Percentiles rank a stretch among this genome's conserved stretches.
These are phyloP conservation scores for Pichia sp. DNA, from an alignment of 1,139 yeast genomes.

Conservation along the genomic window DNA sequence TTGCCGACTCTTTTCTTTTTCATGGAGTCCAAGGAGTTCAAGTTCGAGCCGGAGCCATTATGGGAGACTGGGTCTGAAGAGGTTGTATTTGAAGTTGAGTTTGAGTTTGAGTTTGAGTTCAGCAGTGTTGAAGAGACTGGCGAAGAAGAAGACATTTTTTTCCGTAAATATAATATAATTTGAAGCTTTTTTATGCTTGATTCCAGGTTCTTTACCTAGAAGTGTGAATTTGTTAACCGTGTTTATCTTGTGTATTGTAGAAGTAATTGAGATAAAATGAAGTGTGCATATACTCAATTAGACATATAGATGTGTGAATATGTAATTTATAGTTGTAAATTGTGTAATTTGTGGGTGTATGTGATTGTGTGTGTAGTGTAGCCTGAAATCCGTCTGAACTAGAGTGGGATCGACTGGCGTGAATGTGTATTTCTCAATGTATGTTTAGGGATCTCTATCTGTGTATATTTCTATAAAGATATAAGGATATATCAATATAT, in stretches of 20 bases:
- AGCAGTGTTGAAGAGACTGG: constrained; percentile 1
- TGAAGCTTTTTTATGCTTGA: background rate
- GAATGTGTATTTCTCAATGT: no score
- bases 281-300: background rate
- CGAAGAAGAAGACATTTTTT: background rate
- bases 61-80: constrained; percentile 45
- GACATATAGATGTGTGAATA: background rate
- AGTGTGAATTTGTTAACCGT: background rate
- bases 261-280: background rate
- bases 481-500: no score
- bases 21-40: constrained; percentile 30
- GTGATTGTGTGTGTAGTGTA: no score
- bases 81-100: background rate
- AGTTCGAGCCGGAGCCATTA: background rate
- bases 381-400: no score
- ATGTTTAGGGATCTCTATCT: no score
- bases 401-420: no score
- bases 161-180: background rate
- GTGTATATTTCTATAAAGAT: no score
- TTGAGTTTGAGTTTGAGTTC: constrained; percentile 1
- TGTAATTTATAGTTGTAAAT: no score
- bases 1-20: constrained; percentile 68
- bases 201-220: background rate
- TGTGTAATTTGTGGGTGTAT: no score
- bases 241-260: background rate